Evolutionary conservation across 768 basidiomycete species (phyloP).

Genomic region (Naganishia vaughanmartiniae): DNA sequence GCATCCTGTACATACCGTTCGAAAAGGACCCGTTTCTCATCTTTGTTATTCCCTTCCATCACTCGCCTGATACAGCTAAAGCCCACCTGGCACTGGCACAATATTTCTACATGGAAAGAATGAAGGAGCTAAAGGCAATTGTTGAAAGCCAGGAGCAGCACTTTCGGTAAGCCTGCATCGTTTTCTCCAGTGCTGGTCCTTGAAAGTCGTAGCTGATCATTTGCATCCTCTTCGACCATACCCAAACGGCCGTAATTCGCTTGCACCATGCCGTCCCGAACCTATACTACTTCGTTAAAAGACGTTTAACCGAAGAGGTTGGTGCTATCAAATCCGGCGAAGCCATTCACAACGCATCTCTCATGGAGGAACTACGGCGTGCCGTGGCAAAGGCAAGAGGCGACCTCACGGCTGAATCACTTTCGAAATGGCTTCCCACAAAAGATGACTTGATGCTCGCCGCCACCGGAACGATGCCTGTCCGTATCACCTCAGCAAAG

Average conservation of each 20-base stretch:
- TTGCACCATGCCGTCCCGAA: not conserved
- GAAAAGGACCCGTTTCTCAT: not conserved
- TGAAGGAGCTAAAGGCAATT: constrained; percentile 68
- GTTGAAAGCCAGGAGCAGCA: constrained; percentile 70
- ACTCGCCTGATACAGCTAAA: constrained; percentile 57
- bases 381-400: not conserved
- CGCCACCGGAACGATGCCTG: not conserved
- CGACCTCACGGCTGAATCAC: not conserved
- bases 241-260: not conserved
- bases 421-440: constrained; percentile 11
- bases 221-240: not conserved
- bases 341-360: constrained; percentile 23
- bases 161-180: constrained; percentile 63
- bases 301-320: constrained; percentile 69
- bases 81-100: constrained; percentile 70
- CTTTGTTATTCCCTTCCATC: not conserved
- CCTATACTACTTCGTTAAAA: constrained; percentile 42
- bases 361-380: constrained; percentile 13
- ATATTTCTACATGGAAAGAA: constrained; percentile 67
- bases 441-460: constrained; percentile 14
- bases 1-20: not conserved
- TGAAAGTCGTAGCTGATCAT: not conserved
- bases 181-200: too few species aligned
- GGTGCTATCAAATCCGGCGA: constrained; percentile 63
- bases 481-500: not conserved